These are phyloP conservation scores for Kurtzmaniella quercitrusa DNA, from an alignment of 1,139 yeast genomes.

Conservation along the genomic window DNA sequence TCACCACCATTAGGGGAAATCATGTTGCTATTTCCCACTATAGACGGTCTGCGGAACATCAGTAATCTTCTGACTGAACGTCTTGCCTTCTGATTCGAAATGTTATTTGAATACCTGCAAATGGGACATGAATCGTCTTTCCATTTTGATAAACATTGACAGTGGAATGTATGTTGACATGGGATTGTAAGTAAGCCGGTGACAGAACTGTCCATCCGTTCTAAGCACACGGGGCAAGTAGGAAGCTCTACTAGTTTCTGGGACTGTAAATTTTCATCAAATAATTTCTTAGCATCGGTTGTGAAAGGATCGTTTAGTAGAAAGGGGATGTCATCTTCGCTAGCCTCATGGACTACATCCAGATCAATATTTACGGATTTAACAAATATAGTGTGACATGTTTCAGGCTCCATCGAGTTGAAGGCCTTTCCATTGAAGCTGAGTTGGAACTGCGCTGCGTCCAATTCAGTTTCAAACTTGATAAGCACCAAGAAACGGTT, in stretches of 20 bases:
- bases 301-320: slow-evolving; percentile 74
- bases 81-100: slow-evolving; percentile 33
- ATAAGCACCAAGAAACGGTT: slow-evolving; percentile 74
- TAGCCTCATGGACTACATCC: slow-evolving; percentile 10
- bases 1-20: slow-evolving; percentile 13
- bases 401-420: slow-evolving; percentile 86
- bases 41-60: slow-evolving; percentile 19
- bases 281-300: slow-evolving; percentile 9
- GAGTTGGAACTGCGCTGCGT: slow-evolving; percentile 61
- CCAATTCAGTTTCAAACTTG: slow-evolving; percentile 56
- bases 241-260: slow-evolving; percentile 60
- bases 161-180: slow-evolving; percentile 92
- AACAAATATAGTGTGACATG: slow-evolving; percentile 72
- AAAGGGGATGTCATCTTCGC: slow-evolving; percentile 49
- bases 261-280: slow-evolving; percentile 4
- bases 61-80: slow-evolving; percentile 31
- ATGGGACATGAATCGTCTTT: slow-evolving; percentile 89
- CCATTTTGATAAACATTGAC: slow-evolving; percentile 87
- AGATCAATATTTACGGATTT: slow-evolving; percentile 46
- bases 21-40: background rate
- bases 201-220: slow-evolving; percentile 76
- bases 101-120: slow-evolving; percentile 68
- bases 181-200: slow-evolving; percentile 86
- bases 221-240: slow-evolving; percentile 91
- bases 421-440: slow-evolving; percentile 71